Evolutionary conservation across 1,139 yeast species (phyloP).

Genomic region (Sugiyamaella castrensis): DNA sequence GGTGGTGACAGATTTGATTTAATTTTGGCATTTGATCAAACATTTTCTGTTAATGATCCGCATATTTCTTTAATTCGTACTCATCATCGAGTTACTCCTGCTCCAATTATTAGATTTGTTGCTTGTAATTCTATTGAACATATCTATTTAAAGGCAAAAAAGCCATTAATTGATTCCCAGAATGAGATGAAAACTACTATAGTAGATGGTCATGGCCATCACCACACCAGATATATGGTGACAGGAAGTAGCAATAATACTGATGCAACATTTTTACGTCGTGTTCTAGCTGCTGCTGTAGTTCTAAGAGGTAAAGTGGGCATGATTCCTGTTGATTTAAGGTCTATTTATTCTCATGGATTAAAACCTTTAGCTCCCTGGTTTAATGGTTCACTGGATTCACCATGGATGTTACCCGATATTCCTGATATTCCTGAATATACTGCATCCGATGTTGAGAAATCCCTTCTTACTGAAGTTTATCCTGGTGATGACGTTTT

Average conservation of each 20-base stretch:
- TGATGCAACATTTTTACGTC: conserved; percentile 48
- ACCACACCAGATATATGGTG: conserved; percentile 30
- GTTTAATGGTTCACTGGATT: conserved; percentile 40
- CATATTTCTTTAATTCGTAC: conserved; percentile 38
- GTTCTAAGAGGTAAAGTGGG: conserved; percentile 85
- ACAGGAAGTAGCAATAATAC: conserved; percentile 20
- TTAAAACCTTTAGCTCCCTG: conserved; percentile 62
- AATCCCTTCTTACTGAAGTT: conserved; percentile 74
- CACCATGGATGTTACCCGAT: conserved; percentile 79
- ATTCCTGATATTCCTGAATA: conserved; percentile 61
- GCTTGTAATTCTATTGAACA: conserved; percentile 86
- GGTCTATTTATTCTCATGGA: conserved; percentile 70
- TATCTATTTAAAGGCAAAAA: conserved; percentile 25
- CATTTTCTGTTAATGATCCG: conserved; percentile 48
- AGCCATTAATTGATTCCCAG: neutral
- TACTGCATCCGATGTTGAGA: conserved; percentile 71
- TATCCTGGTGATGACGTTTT: conserved; percentile 31
- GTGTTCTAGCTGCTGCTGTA: conserved; percentile 77
- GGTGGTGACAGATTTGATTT: conserved; percentile 49
- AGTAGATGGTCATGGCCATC: conserved; percentile 12
- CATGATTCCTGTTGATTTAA: conserved; percentile 70
- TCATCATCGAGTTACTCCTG: conserved; percentile 32
- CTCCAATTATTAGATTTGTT: conserved; percentile 66
- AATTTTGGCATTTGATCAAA: conserved; percentile 67
- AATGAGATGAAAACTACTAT: conserved; percentile 33